These are phyloP conservation scores for Parachlorella kessleri DNA, from an alignment of 139 green algal species.

Conservation along the genomic window DNA sequence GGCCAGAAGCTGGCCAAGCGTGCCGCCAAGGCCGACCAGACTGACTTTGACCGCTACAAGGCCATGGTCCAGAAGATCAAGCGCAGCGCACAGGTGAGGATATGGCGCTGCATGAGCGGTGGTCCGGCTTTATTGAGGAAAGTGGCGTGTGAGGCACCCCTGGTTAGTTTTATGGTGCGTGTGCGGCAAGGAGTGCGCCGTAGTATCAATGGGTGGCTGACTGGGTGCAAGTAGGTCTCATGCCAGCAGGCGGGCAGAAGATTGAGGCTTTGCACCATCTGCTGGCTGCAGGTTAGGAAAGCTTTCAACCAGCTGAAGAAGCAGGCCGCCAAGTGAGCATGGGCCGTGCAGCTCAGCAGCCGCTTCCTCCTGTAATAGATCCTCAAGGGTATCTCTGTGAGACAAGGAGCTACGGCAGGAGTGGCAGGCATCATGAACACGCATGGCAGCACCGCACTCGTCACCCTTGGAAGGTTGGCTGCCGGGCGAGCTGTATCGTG, in stretches of 20 bases:
- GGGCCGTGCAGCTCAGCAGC: too few relatives aligned
- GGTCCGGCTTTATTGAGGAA: not conserved
- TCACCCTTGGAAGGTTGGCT: too few relatives aligned
- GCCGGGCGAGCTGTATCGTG: too few relatives aligned
- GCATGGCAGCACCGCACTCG: too few relatives aligned
- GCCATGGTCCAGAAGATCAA: slow-evolving; percentile 64
- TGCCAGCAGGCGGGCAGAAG: not conserved
- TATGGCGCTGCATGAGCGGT: too few relatives aligned
- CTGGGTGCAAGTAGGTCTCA: not conserved
- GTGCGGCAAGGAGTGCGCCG: not conserved
- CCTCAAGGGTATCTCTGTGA: too few relatives aligned
- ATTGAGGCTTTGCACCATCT: not conserved
- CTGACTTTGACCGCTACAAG: slow-evolving; percentile 97
- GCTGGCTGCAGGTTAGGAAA: slow-evolving; percentile 25
- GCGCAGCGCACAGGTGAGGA: slow-evolving; percentile 50
- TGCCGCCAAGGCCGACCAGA: slow-evolving; percentile 66
- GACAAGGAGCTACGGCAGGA: too few relatives aligned
- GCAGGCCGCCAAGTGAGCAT: slow-evolving; percentile 41
- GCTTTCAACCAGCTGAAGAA: slow-evolving; percentile 82
- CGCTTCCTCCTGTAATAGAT: too few relatives aligned
- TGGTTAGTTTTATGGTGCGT: not conserved
- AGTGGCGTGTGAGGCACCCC: not conserved
- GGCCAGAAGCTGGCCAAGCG: slow-evolving; percentile 44
- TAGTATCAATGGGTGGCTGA: not conserved
- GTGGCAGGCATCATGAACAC: too few relatives aligned